Evolutionary conservation across 176 grass and related monocot genomes (phyloP), one percentile per base, ranked within the genome.

Genomic region (Zoysia pacifica): DNA sequence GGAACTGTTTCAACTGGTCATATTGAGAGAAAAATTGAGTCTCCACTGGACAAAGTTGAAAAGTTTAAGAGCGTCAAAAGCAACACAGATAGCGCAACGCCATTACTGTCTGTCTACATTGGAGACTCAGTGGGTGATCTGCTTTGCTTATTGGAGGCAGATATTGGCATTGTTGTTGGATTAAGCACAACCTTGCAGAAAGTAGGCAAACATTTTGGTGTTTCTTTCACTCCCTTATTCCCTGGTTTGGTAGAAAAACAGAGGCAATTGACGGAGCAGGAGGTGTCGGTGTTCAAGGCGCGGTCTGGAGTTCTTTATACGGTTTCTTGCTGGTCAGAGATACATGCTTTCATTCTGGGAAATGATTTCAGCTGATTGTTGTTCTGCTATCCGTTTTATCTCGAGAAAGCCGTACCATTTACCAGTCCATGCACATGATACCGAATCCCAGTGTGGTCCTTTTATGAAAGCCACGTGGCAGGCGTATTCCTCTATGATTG

Each of bases 141-240:
- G 84, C 86, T 99, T 13, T 95, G 96, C 78, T 89, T 99, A 82
- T 70, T 99, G 73, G 88, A 96, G 83, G 97, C 93, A 53, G 93
- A 99, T 84, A 85, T 95, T 70, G 97, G 97, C 76, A 99, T 99
- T 37, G 88, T 96, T 39, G 87, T 99, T 82, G 97, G 97, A 72
- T 93, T 88, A 62, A 99, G 93, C 83, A 85, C 79, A 70, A 90
- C 81, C 62, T 84, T 99, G 74, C 91, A 88, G 54, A 99, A 81
- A 89, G 72, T 99, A 40, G 93, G 96, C 48, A 90, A 91, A 78
- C 86, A 87, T 35, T 99, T 91, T 77, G 96, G 96, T 42, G 88
- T 95, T 73, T 91, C 86, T 41, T 99, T 99, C 69, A 79, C 84
- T 69, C 90, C 97, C 11, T 18, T 99, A 45, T 78, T 88, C 72